Evolutionary conservation across 352 stramenopile genomes (phyloP).

Genomic region (Pythium aristosporum): DNA sequence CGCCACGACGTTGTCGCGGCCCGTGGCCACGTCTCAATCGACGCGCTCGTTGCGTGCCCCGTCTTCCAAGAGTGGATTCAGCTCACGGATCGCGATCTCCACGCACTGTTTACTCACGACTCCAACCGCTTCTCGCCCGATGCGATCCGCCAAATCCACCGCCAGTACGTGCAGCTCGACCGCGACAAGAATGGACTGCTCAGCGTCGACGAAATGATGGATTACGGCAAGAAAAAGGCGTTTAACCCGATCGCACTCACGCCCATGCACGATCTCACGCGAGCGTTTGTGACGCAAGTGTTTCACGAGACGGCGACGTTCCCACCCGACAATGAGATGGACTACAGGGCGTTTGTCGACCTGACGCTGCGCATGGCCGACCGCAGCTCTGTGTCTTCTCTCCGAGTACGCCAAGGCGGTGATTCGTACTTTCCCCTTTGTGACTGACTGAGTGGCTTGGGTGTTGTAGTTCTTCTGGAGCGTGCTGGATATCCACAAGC

Average conservation of each 20-base stretch:
- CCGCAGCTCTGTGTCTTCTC: constrained; percentile 30
- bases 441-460: neutral
- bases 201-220: constrained; percentile 41
- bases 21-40: constrained; percentile 31
- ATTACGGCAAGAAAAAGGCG: constrained; percentile 66
- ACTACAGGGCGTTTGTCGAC: constrained; percentile 64
- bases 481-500: constrained; percentile 68
- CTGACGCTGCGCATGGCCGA: constrained; percentile 58
- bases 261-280: constrained; percentile 60
- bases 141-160: constrained; percentile 42
- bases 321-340: constrained; percentile 46
- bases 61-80: constrained; percentile 45
- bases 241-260: constrained; percentile 49
- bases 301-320: constrained; percentile 54
- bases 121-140: constrained; percentile 38
- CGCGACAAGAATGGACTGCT: constrained; percentile 59
- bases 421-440: neutral
- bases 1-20: constrained; percentile 39
- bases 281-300: constrained; percentile 50
- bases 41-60: constrained; percentile 36
- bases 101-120: constrained; percentile 28
- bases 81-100: constrained; percentile 34
- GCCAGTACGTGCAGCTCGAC: constrained; percentile 68
- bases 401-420: constrained; percentile 36
- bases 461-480: constrained; percentile 61